Percentiles rank a stretch among this genome's conserved stretches.
Conservation (phyloP, 208 protist genomes). For the Leishmania martiniquensis region DNA sequence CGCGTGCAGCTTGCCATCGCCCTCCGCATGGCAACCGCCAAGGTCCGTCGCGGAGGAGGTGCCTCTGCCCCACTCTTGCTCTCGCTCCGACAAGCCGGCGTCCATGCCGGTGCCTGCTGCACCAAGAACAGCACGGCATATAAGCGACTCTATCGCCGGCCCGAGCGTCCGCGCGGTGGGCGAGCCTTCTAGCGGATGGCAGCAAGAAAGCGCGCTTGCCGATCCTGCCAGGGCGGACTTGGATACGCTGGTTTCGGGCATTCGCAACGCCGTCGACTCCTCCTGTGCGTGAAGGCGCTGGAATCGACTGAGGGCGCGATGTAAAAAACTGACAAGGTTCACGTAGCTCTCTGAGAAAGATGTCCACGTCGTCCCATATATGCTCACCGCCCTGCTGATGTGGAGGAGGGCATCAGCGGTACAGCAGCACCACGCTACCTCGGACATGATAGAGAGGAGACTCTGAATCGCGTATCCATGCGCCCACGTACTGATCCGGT, state of each 20-base stretch:
- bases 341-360: slow-evolving; percentile 26
- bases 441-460: slow-evolving; percentile 29
- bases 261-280: background rate
- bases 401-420: slow-evolving; percentile 27
- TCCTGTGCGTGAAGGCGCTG: background rate
- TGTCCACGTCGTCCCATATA: slow-evolving; percentile 22
- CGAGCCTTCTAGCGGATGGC: background rate
- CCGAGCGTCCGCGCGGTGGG: background rate
- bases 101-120: background rate
- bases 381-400: slow-evolving; percentile 21
- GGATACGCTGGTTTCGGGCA: background rate
- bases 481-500: background rate
- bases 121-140: background rate
- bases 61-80: background rate
- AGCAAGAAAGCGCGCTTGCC: background rate
- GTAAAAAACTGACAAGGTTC: slow-evolving; percentile 26
- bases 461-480: slow-evolving; percentile 14
- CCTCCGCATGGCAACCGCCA: background rate
- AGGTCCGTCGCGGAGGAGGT: background rate
- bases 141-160: slow-evolving; percentile 6
- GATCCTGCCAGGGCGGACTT: background rate
- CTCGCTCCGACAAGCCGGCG: background rate
- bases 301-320: slow-evolving; percentile 19
- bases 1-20: background rate
- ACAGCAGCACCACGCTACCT: slow-evolving; percentile 32